These are phyloP conservation scores for Dentipellis fragilis DNA, from an alignment of 768 basidiomycete species.

Conservation along the genomic window DNA sequence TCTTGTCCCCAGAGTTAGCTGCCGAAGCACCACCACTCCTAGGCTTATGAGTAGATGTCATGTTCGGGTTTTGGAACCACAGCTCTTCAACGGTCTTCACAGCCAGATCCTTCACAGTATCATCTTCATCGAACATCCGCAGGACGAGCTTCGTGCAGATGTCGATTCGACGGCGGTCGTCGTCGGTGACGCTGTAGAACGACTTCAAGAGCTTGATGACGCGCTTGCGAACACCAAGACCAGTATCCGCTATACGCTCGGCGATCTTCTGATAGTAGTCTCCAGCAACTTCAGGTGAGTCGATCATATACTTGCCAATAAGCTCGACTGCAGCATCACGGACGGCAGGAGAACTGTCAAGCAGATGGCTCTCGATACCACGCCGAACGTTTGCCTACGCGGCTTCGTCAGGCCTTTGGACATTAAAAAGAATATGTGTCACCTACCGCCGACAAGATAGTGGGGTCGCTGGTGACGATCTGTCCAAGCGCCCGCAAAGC, in stretches of 20 bases:
- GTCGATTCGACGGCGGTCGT: slow-evolving; percentile 55
- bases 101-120: slow-evolving; percentile 88
- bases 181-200: slow-evolving; percentile 60
- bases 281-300: slow-evolving; percentile 76
- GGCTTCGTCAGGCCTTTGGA: neutral
- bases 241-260: slow-evolving; percentile 93
- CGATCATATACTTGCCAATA: slow-evolving; percentile 94
- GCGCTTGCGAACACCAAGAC: slow-evolving; percentile 86
- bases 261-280: slow-evolving; percentile 86
- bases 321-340: slow-evolving; percentile 95
- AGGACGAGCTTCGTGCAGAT: slow-evolving; percentile 75
- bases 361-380: slow-evolving; percentile 81
- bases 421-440: neutral
- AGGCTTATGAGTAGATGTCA: slow-evolving; percentile 20
- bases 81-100: slow-evolving; percentile 85
- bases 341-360: slow-evolving; percentile 88
- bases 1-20: slow-evolving; percentile 39
- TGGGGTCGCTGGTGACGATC: slow-evolving; percentile 83
- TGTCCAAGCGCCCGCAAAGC: slow-evolving; percentile 84
- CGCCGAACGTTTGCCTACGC: slow-evolving; percentile 65
- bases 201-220: slow-evolving; percentile 90
- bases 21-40: slow-evolving; percentile 15
- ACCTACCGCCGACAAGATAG: slow-evolving; percentile 65
- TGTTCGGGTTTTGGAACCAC: slow-evolving; percentile 53
- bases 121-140: slow-evolving; percentile 88